Evolutionary conservation across 2,329 filamentous ascomycete species (phyloP).

Genomic region (Alternaria burnsii): DNA sequence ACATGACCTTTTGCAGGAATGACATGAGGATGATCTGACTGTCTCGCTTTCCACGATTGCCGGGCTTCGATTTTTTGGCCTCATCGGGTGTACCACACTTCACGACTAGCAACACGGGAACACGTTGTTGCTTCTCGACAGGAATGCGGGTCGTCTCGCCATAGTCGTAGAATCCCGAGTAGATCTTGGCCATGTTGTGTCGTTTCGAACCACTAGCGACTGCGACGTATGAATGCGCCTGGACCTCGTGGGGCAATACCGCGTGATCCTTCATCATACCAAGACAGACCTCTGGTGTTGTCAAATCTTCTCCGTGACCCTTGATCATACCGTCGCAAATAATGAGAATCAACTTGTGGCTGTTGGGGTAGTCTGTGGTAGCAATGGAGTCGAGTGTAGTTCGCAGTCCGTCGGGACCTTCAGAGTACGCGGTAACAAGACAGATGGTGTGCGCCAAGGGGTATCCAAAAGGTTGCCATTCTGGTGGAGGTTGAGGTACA

Average conservation of each 20-base stretch:
- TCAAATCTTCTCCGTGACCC: slow-evolving; percentile 84
- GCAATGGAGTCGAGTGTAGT: slow-evolving; percentile 96
- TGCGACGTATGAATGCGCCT: slow-evolving; percentile 93
- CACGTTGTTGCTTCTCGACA: slow-evolving; percentile 87
- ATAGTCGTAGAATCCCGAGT: slow-evolving; percentile 98
- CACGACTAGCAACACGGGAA: slow-evolving; percentile 96
- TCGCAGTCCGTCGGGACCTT: slow-evolving; percentile 89
- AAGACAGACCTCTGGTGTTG: slow-evolving; percentile 89
- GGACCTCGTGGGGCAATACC: slow-evolving; percentile 79
- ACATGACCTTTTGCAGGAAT: slow-evolving; percentile 99
- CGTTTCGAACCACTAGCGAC: slow-evolving; percentile 95
- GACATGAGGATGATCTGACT: slow-evolving; percentile 99
- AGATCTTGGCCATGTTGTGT: slow-evolving; percentile 99
- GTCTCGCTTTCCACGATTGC: slow-evolving; percentile 97
- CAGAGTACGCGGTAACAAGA: slow-evolving; percentile 95
- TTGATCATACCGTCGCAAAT: slow-evolving; percentile 99
- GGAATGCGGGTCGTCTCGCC: slow-evolving; percentile 82
- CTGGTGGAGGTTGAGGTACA: slow-evolving; percentile 92
- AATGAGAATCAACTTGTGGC: slow-evolving; percentile 95
- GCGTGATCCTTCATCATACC: slow-evolving; percentile 95
- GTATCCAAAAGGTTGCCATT: slow-evolving; percentile 97
- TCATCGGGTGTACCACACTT: slow-evolving; percentile 96
- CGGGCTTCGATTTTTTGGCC: slow-evolving; percentile 80
- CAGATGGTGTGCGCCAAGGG: slow-evolving; percentile 94
- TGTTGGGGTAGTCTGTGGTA: slow-evolving; percentile 98